Conservation (phyloP, 352 stramenopile species). For the Pythium aristosporum region DNA sequence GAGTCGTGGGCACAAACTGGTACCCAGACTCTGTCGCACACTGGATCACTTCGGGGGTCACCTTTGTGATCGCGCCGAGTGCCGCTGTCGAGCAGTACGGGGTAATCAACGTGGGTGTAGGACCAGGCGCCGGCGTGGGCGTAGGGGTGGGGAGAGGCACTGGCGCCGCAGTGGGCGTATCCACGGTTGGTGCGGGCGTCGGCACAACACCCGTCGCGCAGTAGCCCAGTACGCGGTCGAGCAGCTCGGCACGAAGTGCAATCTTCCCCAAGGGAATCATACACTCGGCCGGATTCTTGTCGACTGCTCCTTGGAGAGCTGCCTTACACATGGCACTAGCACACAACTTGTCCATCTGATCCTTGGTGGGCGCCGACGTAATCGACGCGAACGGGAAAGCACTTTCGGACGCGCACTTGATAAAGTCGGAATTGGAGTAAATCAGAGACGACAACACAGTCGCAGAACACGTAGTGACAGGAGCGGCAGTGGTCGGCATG, state of each 20-base stretch:
- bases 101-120: not conserved
- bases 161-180: constrained; percentile 2
- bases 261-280: constrained; percentile 10
- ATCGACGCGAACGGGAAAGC: constrained; percentile 8
- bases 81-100: constrained; percentile 4
- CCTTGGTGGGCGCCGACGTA: not conserved
- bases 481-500: not conserved
- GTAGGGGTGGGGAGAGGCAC: constrained; percentile 6
- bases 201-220: constrained; percentile 12
- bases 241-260: constrained; percentile 8
- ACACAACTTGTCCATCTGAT: constrained; percentile 20
- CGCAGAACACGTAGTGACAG: constrained; percentile 8
- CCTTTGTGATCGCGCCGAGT: constrained; percentile 6
- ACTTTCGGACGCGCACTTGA: constrained; percentile 8
- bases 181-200: constrained; percentile 5
- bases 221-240: constrained; percentile 16
- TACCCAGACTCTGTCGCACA: constrained; percentile 19
- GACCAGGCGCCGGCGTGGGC: constrained; percentile 3
- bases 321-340: constrained; percentile 9
- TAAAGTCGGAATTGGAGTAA: constrained; percentile 8
- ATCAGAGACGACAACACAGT: constrained; percentile 6
- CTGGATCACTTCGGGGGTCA: constrained; percentile 5
- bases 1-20: constrained; percentile 20
- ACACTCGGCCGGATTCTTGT: constrained; percentile 11
- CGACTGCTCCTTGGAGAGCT: constrained; percentile 1